phyloP scores from a whole-genome alignment of 1,139 yeast species.

The Blastobotrys proliferans region DNA sequence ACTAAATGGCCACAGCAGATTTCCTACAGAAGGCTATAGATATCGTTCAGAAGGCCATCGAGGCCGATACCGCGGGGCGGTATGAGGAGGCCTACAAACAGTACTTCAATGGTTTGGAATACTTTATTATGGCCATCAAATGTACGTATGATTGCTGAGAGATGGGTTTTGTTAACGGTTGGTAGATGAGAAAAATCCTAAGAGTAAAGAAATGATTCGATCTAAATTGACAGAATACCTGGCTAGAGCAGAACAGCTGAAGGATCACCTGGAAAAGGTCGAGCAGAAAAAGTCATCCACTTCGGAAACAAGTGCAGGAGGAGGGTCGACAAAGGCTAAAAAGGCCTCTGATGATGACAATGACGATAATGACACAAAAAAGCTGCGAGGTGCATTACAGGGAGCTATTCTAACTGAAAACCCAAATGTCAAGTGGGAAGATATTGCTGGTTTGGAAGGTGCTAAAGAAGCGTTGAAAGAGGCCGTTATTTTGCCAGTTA shows the following conservation, averaged over 20 bases:
- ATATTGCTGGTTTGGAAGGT: conserved; percentile 89
- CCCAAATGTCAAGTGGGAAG: conserved; percentile 93
- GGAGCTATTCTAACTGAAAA: conserved; percentile 90
- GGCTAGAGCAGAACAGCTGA: conserved; percentile 89
- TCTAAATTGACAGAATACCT: conserved; percentile 88
- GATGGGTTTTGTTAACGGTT: neutral
- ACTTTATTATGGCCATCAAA: conserved; percentile 91
- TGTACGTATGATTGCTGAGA: conserved; percentile 33
- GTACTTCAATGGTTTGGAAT: conserved; percentile 90
- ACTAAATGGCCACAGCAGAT: conserved; percentile 68
- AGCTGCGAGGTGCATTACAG: conserved; percentile 83
- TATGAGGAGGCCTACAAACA: conserved; percentile 93
- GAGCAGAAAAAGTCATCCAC: conserved; percentile 41
- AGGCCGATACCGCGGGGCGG: conserved; percentile 84
- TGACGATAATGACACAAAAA: conserved; percentile 81
- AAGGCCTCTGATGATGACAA: conserved; percentile 53
- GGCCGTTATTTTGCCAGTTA: conserved; percentile 93
- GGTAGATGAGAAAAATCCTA: conserved; percentile 76
- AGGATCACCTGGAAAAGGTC: conserved; percentile 77
- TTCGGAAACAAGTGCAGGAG: conserved; percentile 45
- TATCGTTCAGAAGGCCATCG: conserved; percentile 89
- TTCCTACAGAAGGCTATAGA: conserved; percentile 91
- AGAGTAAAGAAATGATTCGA: conserved; percentile 82
- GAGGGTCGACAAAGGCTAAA: conserved; percentile 52
- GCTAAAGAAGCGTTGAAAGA: conserved; percentile 97